Evolutionary conservation across 2,329 filamentous ascomycete genomes (phyloP).

Genomic region (Ascochyta rabiei): DNA sequence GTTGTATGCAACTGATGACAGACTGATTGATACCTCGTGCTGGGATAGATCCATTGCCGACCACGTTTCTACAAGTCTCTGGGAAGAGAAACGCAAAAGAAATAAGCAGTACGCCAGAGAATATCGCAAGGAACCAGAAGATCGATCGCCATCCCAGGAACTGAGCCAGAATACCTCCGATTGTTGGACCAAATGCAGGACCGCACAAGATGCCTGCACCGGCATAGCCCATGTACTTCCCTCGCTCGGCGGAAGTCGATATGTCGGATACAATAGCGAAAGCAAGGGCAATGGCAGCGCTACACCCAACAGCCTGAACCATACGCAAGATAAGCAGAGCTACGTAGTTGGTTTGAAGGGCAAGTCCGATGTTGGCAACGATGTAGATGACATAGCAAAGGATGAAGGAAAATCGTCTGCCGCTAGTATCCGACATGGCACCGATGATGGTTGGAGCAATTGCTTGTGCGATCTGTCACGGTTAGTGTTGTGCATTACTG

Average conservation of each 20-base stretch:
- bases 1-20: slow-evolving; percentile 36
- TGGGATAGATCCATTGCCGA: slow-evolving; percentile 49
- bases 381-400: slow-evolving; percentile 50
- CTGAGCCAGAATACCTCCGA: slow-evolving; percentile 40
- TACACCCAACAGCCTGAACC: slow-evolving; percentile 49
- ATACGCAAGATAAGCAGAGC: slow-evolving; percentile 45
- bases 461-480: slow-evolving; percentile 52
- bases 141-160: slow-evolving; percentile 48
- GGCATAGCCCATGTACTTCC: slow-evolving; percentile 73
- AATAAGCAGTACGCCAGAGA: slow-evolving; percentile 46
- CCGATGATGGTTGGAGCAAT: slow-evolving; percentile 60
- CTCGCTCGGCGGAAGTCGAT: slow-evolving; percentile 71
- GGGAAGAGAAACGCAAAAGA: slow-evolving; percentile 49
- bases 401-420: slow-evolving; percentile 59
- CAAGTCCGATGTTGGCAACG: slow-evolving; percentile 45
- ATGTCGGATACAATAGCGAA: slow-evolving; percentile 77
- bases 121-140: slow-evolving; percentile 52
- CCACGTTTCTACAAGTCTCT: slow-evolving; percentile 53
- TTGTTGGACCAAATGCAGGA: slow-evolving; percentile 43
- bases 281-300: slow-evolving; percentile 60
- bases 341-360: slow-evolving; percentile 45
- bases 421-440: slow-evolving; percentile 58
- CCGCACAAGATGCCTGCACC: slow-evolving; percentile 55
- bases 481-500: slow-evolving; percentile 12
- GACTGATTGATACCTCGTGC: slow-evolving; percentile 41